Percentiles rank a stretch among this genome's conserved stretches.
Evolutionary conservation across 2,329 filamentous ascomycete species (phyloP).

Genomic region (Trichoderma sp.): DNA sequence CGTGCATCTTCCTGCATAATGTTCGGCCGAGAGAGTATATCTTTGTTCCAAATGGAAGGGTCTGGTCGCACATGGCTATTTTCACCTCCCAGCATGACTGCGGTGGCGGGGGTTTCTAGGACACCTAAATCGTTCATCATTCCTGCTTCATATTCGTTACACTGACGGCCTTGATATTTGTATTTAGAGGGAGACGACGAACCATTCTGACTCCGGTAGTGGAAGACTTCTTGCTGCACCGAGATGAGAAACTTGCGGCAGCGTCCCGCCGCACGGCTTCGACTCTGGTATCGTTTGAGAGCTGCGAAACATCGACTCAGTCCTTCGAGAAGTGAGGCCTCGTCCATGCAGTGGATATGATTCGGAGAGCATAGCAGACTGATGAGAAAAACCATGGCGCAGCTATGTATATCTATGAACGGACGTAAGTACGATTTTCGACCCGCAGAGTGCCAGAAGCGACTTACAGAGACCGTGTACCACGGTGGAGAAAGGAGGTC

Average conservation of each 20-base stretch:
- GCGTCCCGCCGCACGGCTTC: background rate
- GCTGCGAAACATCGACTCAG: background rate
- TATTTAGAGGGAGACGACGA: background rate
- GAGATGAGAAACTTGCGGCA: constrained; percentile 1
- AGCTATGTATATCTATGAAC: background rate
- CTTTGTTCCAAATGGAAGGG: background rate
- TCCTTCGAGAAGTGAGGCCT: background rate
- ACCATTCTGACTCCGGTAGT: background rate
- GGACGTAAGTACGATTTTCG: background rate
- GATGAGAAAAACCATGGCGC: background rate
- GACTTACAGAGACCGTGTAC: background rate
- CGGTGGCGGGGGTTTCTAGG: background rate
- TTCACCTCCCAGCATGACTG: background rate
- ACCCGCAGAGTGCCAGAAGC: background rate
- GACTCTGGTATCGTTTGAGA: background rate
- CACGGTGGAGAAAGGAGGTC: background rate
- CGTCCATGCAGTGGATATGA: background rate
- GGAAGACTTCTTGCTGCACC: background rate
- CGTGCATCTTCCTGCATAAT: background rate
- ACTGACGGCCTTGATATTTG: background rate
- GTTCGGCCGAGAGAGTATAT: background rate
- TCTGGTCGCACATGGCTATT: background rate
- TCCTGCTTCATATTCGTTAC: background rate
- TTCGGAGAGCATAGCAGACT: background rate
- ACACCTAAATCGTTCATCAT: background rate